Conservation (phyloP, 345 rosid species). For the Brassica juncea region DNA sequence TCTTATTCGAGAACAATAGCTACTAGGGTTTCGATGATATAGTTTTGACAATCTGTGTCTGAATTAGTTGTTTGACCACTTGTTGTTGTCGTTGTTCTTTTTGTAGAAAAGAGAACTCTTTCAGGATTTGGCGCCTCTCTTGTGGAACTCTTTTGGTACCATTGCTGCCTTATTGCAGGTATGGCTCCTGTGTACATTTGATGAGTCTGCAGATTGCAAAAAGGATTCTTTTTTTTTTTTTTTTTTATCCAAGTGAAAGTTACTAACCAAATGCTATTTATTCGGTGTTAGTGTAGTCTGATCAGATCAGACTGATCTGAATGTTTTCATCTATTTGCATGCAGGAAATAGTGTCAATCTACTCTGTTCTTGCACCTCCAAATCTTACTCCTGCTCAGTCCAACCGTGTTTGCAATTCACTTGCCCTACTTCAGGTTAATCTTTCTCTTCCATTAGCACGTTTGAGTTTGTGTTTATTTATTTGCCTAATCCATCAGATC, state of each 20-base stretch:
- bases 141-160: conserved; percentile 58
- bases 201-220: too few relatives aligned
- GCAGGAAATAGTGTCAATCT: conserved; percentile 97
- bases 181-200: too few relatives aligned
- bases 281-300: background rate
- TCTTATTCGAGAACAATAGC: conserved; percentile 5
- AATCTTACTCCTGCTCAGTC: conserved; percentile 88
- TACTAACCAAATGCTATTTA: background rate
- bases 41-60: background rate
- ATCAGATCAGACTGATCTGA: background rate
- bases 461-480: too few relatives aligned
- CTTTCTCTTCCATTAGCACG: too few relatives aligned
- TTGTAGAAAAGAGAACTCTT: conserved; percentile 87
- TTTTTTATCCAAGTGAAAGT: background rate
- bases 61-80: background rate
- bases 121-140: conserved; percentile 92
- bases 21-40: conserved; percentile 31
- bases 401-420: conserved; percentile 95
- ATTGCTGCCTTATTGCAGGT: conserved; percentile 45
- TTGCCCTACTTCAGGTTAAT: conserved; percentile 94
- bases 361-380: conserved; percentile 94
- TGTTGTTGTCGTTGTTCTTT: conserved; percentile 22
- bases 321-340: conserved; percentile 1
- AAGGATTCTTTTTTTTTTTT: too few relatives aligned
- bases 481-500: conserved; percentile 11